Evolutionary conservation across 208 protist species (phyloP).

Genomic region (Leishmania tarentolae): DNA sequence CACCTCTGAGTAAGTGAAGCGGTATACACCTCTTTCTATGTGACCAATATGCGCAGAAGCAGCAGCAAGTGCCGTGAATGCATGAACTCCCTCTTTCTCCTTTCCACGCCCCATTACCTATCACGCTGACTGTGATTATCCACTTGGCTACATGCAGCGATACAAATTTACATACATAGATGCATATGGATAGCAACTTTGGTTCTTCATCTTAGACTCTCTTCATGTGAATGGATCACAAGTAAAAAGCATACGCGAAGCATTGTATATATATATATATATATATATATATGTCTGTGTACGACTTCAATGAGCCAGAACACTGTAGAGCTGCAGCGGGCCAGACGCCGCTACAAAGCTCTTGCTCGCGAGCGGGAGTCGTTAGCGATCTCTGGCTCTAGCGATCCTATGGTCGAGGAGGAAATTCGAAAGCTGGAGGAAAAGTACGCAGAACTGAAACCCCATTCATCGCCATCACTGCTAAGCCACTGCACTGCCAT

Average conservation of each 20-base stretch:
- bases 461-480: too few relatives aligned
- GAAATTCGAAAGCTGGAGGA: conserved; percentile 52
- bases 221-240: conserved; percentile 9
- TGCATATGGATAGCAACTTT: conserved; percentile 7
- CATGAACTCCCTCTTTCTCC: not conserved
- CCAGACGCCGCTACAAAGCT: conserved; percentile 60
- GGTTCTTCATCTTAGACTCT: not conserved
- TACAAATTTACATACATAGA: not conserved
- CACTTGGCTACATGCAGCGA: not conserved
- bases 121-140: not conserved
- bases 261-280: not conserved
- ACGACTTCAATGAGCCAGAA: not conserved
- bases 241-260: not conserved
- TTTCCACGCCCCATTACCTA: not conserved
- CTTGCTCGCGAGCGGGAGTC: conserved; percentile 45
- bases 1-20: not conserved
- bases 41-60: not conserved
- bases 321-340: conserved; percentile 27
- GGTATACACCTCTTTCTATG: not conserved
- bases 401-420: conserved; percentile 29
- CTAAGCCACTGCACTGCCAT: not conserved
- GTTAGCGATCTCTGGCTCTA: conserved; percentile 24
- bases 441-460: conserved; percentile 32
- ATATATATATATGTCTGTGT: not conserved
- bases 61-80: too few relatives aligned